Evolutionary conservation across 805 yeast species (phyloP), one percentile per base, ranked within the genome.

Genomic region (Kuraishia hungarica): DNA sequence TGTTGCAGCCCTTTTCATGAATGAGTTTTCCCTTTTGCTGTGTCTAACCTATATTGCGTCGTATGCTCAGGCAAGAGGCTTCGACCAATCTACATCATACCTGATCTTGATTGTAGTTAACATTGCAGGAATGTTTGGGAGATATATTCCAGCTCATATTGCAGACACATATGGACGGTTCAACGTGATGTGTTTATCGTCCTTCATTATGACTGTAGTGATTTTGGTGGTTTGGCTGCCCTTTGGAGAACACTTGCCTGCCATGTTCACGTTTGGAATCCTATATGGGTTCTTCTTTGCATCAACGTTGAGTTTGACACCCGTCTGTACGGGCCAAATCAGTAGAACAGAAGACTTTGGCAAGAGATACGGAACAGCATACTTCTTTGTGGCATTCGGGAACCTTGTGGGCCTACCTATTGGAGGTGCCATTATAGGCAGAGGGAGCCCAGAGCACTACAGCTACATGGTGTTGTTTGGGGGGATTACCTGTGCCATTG

Each of bases 291-390:
- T 84, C 60, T 75, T 78, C 55, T 73, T 80, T 29, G 83, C 89
- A 2, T 79, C 87, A 20, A 80, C 86, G 4, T 70, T 87, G 48
- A 77, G 88, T 0, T 62, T 87, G 52, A 79, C 87, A 0, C 90
- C 93, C 0, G 83, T 82, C 2, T 86, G 92, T 58, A 76, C 85
- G n/a, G 80, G 87, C 0, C 79, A 80, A 51, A 81, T 87, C 28
- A 79, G 85, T n/a, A 77, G 76, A 17, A 83, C 85, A 0, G 73
- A 76, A 56, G 79, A 83, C 55, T 86, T 85, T 64, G 92, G 92
- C 20, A 82, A 80, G 58, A 69, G 86, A 21, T 87, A 82, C 59
- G 91, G 91, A 0, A 76, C 89, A 17, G 77, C 83, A 57, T 85
- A 83, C 64, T 82, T 81, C 52, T 67, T 82, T 61, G 82, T 81